Conservation (phyloP, 805 yeast species). For the Myxozyma mucilagina region DNA sequence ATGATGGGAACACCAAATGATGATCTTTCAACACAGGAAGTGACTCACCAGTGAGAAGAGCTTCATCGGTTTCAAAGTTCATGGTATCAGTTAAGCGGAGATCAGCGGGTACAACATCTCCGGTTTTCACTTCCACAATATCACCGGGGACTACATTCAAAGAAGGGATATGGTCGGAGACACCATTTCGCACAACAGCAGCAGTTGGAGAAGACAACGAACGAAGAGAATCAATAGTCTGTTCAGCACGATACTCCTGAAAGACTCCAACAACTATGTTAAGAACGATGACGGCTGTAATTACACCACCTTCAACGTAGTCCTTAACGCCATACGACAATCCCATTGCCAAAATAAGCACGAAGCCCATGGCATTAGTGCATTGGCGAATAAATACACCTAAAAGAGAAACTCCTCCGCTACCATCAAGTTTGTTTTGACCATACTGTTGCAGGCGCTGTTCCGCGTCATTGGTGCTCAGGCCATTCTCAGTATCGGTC, state of each 20-base stretch:
- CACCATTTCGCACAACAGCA: slow-evolving; percentile 61
- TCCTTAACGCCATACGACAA: slow-evolving; percentile 72
- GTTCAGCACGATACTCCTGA: slow-evolving; percentile 74
- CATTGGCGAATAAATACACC: slow-evolving; percentile 64
- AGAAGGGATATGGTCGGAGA: slow-evolving; percentile 57
- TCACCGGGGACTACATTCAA: slow-evolving; percentile 75
- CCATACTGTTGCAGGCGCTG: slow-evolving; percentile 48
- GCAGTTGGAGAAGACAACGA: slow-evolving; percentile 72
- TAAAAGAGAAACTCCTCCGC: slow-evolving; percentile 53
- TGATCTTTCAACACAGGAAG: slow-evolving; percentile 63
- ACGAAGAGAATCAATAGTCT: slow-evolving; percentile 73
- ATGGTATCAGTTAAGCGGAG: slow-evolving; percentile 56
- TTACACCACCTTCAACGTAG: slow-evolving; percentile 83
- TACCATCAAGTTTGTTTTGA: slow-evolving; percentile 62
- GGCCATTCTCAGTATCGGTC: slow-evolving; percentile 53
- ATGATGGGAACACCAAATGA: slow-evolving; percentile 43
- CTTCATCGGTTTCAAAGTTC: slow-evolving; percentile 73
- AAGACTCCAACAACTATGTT: slow-evolving; percentile 67
- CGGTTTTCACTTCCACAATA: slow-evolving; percentile 60
- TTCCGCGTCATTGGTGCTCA: slow-evolving; percentile 43
- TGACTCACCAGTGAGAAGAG: slow-evolving; percentile 66
- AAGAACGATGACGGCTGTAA: slow-evolving; percentile 62
- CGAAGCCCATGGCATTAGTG: slow-evolving; percentile 77
- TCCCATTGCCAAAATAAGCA: slow-evolving; percentile 41
- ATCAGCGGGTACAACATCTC: slow-evolving; percentile 79